Conservation (phyloP, 306 rosid species). For the Erythrophleum fordii region DNA sequence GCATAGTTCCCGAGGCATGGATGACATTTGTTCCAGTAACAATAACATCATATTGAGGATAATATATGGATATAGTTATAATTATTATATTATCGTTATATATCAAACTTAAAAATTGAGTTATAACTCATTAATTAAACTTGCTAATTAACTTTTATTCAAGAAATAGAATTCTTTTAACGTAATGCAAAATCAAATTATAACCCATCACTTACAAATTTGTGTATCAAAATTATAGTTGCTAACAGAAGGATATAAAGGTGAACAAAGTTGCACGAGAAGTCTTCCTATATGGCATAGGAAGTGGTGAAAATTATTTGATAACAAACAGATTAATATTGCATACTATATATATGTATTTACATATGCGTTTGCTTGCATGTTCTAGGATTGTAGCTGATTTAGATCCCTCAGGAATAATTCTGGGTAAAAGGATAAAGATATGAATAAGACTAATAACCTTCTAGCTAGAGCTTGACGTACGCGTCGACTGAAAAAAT, state of each 20-base stretch:
- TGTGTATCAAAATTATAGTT: constrained; percentile 13
- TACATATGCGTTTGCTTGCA: background rate
- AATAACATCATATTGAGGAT: constrained; percentile 9
- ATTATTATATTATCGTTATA: no score
- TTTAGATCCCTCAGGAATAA: constrained; percentile 30
- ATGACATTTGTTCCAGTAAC: background rate
- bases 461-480: constrained; percentile 49
- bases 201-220: constrained; percentile 1
- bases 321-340: constrained; percentile 46
- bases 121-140: background rate
- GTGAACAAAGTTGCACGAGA: constrained; percentile 25
- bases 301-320: constrained; percentile 44
- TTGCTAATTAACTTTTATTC: background rate
- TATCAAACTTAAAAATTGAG: background rate
- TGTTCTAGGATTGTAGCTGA: constrained; percentile 25
- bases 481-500: constrained; percentile 33
- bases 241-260: background rate
- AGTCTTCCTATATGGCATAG: constrained; percentile 4
- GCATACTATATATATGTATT: constrained; percentile 30
- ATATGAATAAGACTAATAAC: constrained; percentile 49
- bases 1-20: constrained; percentile 20
- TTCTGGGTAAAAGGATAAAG: constrained; percentile 42
- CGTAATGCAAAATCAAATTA: background rate
- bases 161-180: background rate
- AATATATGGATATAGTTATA: background rate